Evolutionary conservation across 352 stramenopile species (phyloP), one percentile per base, ranked within the genome.

Genomic region (Phytophthora megakarya): DNA sequence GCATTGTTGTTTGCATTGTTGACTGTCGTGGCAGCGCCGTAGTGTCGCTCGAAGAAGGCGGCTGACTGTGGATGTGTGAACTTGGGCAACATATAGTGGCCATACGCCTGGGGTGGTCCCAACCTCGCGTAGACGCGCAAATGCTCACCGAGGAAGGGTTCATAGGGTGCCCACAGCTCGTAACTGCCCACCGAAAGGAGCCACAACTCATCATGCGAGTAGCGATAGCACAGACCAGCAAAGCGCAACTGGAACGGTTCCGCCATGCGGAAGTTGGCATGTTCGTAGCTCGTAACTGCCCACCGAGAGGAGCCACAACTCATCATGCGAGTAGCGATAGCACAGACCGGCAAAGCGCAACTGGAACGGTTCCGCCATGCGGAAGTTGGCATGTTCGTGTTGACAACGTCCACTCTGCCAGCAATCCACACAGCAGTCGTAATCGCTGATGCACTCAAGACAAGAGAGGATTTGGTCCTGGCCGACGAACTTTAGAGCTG

Each of bases 231-330:
- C 30, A 76, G 23, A 1, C 69, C 69, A 8, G 69, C 69, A 19
- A 76, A 76, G 18, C 69, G 69, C 35, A 76, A 44, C 28, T 73
- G 65, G 65, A 76, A 76, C 16, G 69, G 69, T 51, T 76, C 69
- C 5, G 69, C 47, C 57, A 73, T 72, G 19, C 69, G 65, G 22
- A 76, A 76, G 55, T 74, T 67, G 32, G 58, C 51, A 54, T 76
- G 69, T 19, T 71, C 69, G 40, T 76, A n/a, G n/a, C n/a, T n/a
- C n/a, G n/a, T n/a, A n/a, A n/a, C 62, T 73, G 22, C 43, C 65
- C 18, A 76, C 61, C 1, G 69, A 51, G 22, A 72, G 56, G 5
- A 72, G 32, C 69, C 69, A 76, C 40, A 74, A 45, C 26, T 76
- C 65, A 46, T 65, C 59, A 32, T 76, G 69, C 45, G 69, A 73